Percentiles rank a stretch among this genome's conserved stretches.
Conservation (phyloP, 345 rosid species). For the Populus deltoides region DNA sequence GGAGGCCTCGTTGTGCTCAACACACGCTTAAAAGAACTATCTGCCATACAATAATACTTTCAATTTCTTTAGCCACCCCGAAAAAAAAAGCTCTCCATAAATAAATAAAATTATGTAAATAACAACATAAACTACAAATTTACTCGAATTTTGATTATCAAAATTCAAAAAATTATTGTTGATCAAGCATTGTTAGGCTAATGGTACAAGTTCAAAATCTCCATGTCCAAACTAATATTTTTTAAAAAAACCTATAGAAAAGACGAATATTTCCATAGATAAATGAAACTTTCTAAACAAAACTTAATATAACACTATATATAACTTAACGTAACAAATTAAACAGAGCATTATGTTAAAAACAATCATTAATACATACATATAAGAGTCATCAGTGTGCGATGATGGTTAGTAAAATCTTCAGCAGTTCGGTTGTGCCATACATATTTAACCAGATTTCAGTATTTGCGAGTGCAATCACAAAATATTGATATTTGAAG, state of each 20-base stretch:
- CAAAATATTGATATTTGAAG: not conserved
- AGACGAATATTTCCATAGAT: no score
- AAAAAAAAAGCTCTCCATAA: not conserved
- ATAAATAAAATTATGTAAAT: no score
- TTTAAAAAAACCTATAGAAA: not conserved
- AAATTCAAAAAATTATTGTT: not conserved
- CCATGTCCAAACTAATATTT: not conserved
- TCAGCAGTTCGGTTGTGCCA: no score
- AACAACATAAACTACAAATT: not conserved
- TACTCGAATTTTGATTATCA: not conserved
- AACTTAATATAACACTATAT: not conserved
- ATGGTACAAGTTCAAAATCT: not conserved
- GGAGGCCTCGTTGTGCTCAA: not conserved
- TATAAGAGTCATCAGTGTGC: no score
- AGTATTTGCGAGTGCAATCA: not conserved
- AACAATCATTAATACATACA: no score
- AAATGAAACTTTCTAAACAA: not conserved
- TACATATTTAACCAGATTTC: no score
- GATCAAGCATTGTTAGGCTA: no score
- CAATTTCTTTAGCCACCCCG: not conserved
- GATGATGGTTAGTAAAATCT: no score
- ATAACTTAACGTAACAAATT: no score
- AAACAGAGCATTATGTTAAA: not conserved
- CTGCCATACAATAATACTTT: no score
- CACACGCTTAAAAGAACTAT: not conserved